phyloP scores from a whole-genome alignment of 768 basidiomycete genomes.

The Coprinopsis cinerea region DNA sequence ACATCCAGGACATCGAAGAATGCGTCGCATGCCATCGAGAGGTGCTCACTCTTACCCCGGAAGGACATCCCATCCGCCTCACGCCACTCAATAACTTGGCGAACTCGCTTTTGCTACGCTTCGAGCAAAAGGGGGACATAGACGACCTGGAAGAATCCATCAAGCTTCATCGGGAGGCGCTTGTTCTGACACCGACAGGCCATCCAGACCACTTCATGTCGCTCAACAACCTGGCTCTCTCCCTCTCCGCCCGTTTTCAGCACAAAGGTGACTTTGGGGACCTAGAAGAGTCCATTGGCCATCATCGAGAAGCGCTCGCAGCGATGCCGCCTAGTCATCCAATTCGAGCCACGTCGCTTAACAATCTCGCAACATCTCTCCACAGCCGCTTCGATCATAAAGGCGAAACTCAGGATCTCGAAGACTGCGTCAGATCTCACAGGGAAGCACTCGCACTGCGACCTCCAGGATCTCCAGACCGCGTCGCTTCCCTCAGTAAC shows the following conservation, averaged over 20 bases:
- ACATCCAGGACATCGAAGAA: neutral
- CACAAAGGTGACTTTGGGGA: neutral
- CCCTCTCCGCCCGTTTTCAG: neutral
- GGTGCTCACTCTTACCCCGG: neutral
- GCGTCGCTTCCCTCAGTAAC: neutral
- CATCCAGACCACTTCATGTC: neutral
- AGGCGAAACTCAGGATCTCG: neutral
- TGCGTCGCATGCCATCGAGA: neutral
- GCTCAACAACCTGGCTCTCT: neutral
- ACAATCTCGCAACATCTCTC: neutral
- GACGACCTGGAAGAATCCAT: neutral
- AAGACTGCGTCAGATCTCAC: neutral
- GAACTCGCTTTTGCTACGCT: neutral
- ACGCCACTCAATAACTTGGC: too few species aligned
- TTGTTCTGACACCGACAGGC: neutral
- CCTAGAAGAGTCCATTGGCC: neutral
- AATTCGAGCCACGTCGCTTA: neutral
- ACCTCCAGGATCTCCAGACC: neutral
- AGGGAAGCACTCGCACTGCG: neutral
- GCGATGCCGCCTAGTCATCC: neutral
- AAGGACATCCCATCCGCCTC: too few species aligned
- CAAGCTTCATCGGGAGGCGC: neutral
- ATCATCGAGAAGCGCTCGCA: neutral
- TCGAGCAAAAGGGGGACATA: neutral
- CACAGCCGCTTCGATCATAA: neutral